Evolutionary conservation across 345 rosid species (phyloP).

Genomic region (Eucalyptus erythrocorys): DNA sequence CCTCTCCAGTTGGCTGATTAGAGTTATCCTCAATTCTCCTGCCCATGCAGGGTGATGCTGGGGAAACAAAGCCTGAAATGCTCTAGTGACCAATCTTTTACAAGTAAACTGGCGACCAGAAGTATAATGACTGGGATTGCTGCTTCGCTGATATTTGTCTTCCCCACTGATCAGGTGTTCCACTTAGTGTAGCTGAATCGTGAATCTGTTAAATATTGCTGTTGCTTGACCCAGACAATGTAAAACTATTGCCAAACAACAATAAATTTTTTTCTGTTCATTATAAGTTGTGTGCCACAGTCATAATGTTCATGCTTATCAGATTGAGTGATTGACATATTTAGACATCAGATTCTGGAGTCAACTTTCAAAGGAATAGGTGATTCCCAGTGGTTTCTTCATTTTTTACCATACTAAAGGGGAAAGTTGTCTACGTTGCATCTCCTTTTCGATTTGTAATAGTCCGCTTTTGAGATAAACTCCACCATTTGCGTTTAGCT

Average conservation of each 20-base stretch:
- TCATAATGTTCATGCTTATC: background rate
- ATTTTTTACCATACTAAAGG: background rate
- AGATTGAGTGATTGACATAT: background rate
- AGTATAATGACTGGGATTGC: conserved; percentile 48
- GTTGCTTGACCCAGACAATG: background rate
- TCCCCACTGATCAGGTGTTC: conserved; percentile 55
- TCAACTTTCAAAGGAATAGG: background rate
- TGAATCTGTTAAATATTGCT: background rate
- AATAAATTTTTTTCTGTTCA: background rate
- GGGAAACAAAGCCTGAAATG: conserved; percentile 25
- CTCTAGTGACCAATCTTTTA: conserved; percentile 17
- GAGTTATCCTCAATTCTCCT: background rate
- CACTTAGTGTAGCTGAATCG: background rate
- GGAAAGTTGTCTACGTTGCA: background rate
- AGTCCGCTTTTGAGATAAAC: background rate
- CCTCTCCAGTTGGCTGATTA: background rate
- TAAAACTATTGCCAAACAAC: background rate
- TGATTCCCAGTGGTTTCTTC: background rate
- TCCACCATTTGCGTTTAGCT: background rate
- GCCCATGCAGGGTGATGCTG: conserved; percentile 13
- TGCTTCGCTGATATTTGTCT: conserved; percentile 41
- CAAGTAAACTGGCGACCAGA: conserved; percentile 12
- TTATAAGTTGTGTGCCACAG: background rate
- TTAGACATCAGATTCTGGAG: background rate
- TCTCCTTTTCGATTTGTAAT: background rate